Evolutionary conservation across 768 basidiomycete genomes (phyloP).

Genomic region (Podaxis carcinomalis): DNA sequence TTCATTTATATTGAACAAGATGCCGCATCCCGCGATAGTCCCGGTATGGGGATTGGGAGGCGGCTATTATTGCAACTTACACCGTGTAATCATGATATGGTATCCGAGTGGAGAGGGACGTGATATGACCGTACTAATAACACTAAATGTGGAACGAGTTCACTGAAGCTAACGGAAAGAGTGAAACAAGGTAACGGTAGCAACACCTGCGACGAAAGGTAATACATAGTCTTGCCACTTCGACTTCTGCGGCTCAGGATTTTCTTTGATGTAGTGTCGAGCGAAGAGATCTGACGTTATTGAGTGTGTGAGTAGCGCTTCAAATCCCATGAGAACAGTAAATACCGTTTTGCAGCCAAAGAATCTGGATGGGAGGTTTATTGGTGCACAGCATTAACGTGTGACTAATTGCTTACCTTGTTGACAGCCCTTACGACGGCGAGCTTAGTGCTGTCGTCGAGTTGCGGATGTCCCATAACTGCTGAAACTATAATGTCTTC

Average conservation of each 20-base stretch:
- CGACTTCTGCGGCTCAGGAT: background rate
- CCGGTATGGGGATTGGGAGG: background rate
- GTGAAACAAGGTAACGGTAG: background rate
- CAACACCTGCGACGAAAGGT: background rate
- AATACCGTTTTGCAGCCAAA: conserved; percentile 44
- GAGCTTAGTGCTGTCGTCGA: conserved; percentile 31
- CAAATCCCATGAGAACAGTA: background rate
- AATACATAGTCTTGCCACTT: background rate
- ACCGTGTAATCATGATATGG: background rate
- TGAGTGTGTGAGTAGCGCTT: background rate
- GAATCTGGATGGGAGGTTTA: conserved; percentile 22
- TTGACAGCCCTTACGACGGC: conserved; percentile 37
- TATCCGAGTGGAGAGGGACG: background rate
- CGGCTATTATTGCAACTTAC: background rate
- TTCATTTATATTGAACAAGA: background rate
- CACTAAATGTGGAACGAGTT: background rate
- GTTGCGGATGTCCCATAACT: conserved; percentile 35
- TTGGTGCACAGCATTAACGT: background rate
- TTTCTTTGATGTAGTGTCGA: conserved; percentile 36
- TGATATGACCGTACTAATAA: background rate
- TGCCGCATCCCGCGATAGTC: background rate
- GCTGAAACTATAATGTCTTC: conserved; percentile 39
- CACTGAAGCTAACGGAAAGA: background rate
- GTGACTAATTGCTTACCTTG: conserved; percentile 29
- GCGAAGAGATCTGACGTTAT: conserved; percentile 31